Conservation (phyloP, 768 basidiomycete genomes). For the Mycena capillaripes region DNA sequence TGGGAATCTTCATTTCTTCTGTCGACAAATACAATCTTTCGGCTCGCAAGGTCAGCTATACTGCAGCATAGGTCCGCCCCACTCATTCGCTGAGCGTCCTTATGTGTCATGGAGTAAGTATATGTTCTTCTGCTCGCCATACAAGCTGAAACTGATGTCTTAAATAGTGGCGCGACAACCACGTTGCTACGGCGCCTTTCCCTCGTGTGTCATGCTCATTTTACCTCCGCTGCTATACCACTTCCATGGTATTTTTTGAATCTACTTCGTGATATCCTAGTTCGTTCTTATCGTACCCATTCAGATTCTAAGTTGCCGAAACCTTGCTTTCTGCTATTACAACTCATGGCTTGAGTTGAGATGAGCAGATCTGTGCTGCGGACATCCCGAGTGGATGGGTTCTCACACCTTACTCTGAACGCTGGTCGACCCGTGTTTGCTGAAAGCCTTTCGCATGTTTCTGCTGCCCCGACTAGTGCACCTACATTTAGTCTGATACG, state of each 20-base stretch:
- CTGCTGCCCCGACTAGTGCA: neutral
- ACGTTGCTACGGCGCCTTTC: too few species aligned
- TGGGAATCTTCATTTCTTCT: neutral
- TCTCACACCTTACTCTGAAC: neutral
- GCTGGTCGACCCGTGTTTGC: neutral
- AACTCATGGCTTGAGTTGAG: neutral
- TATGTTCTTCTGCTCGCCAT: neutral
- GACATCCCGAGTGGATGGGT: neutral
- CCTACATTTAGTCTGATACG: too few species aligned
- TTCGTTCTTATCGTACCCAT: too few species aligned
- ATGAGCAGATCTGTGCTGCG: neutral
- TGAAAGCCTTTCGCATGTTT: neutral
- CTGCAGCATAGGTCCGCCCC: neutral
- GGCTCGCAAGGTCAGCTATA: neutral
- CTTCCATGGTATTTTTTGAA: too few species aligned
- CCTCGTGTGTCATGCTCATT: too few species aligned
- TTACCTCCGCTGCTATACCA: too few species aligned
- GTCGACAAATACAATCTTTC: neutral
- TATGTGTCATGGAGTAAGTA: neutral
- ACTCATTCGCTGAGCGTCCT: neutral
- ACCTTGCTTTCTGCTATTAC: neutral
- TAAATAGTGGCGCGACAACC: too few species aligned
- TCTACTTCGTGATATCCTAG: too few species aligned
- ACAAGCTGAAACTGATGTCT: too few species aligned
- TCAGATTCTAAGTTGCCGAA: too few species aligned